These are phyloP conservation scores for Gilbertella persicaria DNA, from an alignment of 371 early-diverging fungal genomes.

Conservation along the genomic window DNA sequence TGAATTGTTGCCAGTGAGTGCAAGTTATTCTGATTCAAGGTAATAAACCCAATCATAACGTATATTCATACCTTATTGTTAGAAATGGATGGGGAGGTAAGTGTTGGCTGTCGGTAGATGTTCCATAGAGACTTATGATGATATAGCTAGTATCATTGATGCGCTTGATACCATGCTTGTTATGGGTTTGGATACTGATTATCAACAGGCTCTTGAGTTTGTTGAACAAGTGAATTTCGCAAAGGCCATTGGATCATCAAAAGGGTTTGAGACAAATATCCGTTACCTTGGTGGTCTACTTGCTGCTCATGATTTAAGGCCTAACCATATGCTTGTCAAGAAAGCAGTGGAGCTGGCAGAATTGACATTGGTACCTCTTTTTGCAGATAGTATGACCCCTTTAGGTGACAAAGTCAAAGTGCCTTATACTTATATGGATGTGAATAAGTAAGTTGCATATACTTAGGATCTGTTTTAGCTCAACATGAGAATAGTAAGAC, in stretches of 20 bases:
- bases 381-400: constrained; percentile 28
- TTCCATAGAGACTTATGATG: background rate
- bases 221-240: constrained; percentile 61
- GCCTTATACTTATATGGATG: constrained; percentile 74
- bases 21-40: constrained; percentile 37
- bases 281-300: constrained; percentile 74
- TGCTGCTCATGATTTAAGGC: constrained; percentile 60
- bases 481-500: constrained; percentile 1
- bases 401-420: constrained; percentile 60
- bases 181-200: constrained; percentile 72
- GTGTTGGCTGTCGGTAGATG: too few relatives aligned
- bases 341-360: constrained; percentile 80
- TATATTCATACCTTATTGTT: background rate
- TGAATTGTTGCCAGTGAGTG: constrained; percentile 44
- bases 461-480: background rate
- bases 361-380: constrained; percentile 68
- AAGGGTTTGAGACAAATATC: constrained; percentile 78
- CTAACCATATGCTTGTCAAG: constrained; percentile 58
- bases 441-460: constrained; percentile 33
- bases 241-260: constrained; percentile 15
- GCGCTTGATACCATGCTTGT: constrained; percentile 82
- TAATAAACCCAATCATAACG: background rate
- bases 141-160: constrained; percentile 73
- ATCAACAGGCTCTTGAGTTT: constrained; percentile 48
- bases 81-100: constrained; percentile 60